Percentiles rank a stretch among this genome's conserved stretches.
Evolutionary conservation across 345 rosid genomes (phyloP).

Genomic region (Gossypium raimondii): DNA sequence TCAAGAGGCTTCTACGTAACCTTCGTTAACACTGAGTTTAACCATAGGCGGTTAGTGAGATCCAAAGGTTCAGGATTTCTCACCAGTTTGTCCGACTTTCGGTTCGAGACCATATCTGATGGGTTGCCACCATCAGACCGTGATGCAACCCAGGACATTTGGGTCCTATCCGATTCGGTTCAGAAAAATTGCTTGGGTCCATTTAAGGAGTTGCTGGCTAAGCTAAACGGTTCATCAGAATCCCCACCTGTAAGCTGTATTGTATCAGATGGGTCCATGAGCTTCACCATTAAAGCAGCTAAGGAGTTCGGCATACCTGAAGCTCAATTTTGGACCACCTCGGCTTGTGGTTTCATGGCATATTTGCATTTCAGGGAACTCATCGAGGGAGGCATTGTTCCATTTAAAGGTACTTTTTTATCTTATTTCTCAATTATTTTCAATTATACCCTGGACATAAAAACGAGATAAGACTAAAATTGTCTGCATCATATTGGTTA

Average conservation of each 20-base stretch:
- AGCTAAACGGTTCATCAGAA: constrained; percentile 17
- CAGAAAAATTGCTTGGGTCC: constrained; percentile 24
- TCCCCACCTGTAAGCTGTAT: constrained; percentile 30
- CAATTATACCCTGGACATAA: too few relatives aligned
- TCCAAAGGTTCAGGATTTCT: constrained; percentile 11
- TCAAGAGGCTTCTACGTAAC: constrained; percentile 34
- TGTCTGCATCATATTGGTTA: too few relatives aligned
- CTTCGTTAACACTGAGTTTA: constrained; percentile 19
- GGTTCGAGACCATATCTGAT: constrained; percentile 14
- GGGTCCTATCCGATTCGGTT: constrained; percentile 21
- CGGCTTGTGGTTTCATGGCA: constrained; percentile 33
- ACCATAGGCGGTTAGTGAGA: constrained; percentile 11
- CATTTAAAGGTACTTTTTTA: constrained; percentile 30
- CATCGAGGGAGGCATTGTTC: constrained; percentile 25
- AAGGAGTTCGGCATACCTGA: constrained; percentile 27
- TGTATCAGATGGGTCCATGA: constrained; percentile 30
- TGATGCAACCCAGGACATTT: constrained; percentile 19
- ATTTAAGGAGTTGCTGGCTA: constrained; percentile 22
- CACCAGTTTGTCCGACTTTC: constrained; percentile 7
- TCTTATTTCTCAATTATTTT: too few relatives aligned
- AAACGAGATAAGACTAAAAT: too few relatives aligned
- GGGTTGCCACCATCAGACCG: constrained; percentile 5
- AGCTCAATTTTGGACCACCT: constrained; percentile 30
- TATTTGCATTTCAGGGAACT: constrained; percentile 31
- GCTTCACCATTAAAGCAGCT: constrained; percentile 28